Evolutionary conservation across 1,284 basidiomycete genomes (phyloP).

Genomic region (Cryptococcus sp.): DNA sequence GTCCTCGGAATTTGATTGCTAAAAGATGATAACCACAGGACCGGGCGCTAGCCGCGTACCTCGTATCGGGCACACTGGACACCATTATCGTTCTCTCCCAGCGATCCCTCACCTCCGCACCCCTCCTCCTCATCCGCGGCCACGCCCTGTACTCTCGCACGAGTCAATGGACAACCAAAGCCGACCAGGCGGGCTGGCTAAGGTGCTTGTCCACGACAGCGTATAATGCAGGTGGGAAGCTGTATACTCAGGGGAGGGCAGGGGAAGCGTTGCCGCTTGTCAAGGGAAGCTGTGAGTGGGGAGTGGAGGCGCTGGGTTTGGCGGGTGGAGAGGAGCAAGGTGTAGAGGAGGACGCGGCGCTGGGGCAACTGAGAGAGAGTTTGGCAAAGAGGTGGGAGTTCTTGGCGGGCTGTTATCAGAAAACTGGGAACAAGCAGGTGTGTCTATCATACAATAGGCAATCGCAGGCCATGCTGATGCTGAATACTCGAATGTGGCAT

Average conservation of each 20-base stretch:
- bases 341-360: not conserved
- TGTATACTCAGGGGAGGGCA: constrained; percentile 40
- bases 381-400: constrained; percentile 64
- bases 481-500: not conserved
- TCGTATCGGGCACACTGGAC: constrained; percentile 29
- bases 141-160: not conserved
- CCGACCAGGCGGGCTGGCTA: constrained; percentile 14
- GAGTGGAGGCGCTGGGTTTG: constrained; percentile 8
- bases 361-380: constrained; percentile 5
- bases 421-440: constrained; percentile 58
- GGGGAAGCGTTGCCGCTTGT: constrained; percentile 35
- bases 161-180: not conserved
- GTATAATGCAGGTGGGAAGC: constrained; percentile 47
- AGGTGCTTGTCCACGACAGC: constrained; percentile 39
- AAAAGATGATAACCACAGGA: not conserved
- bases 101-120: not conserved
- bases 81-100: constrained; percentile 18
- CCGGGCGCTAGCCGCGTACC: constrained; percentile 6
- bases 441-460: too few relatives aligned
- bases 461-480: not conserved
- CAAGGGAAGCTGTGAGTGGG: constrained; percentile 28
- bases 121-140: not conserved
- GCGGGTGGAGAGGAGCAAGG: not conserved
- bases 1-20: too few relatives aligned
- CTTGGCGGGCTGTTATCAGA: constrained; percentile 69